These are phyloP conservation scores for Tagetes patula DNA, from an alignment of 129 eudicot species.

Conservation along the genomic window DNA sequence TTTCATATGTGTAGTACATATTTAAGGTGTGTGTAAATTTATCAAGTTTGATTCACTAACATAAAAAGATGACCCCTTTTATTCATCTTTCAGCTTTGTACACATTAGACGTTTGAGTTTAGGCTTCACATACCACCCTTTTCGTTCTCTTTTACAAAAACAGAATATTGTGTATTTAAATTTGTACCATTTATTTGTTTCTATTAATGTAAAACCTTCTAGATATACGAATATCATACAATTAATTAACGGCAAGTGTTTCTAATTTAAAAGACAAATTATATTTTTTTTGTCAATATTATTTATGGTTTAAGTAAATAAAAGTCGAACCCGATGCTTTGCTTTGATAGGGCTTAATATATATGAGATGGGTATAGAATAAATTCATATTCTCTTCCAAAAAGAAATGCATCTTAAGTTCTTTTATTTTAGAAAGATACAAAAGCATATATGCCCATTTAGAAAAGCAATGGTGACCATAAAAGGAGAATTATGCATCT, in stretches of 20 bases:
- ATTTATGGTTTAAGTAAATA: background rate
- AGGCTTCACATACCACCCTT: background rate
- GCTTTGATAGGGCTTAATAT: conserved; percentile 14
- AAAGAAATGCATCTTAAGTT: conserved; percentile 16
- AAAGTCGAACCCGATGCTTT: conserved; percentile 24
- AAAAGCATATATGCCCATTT: conserved; percentile 34
- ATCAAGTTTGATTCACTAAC: too few relatives aligned
- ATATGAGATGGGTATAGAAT: conserved; percentile 17
- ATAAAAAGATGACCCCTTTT: background rate
- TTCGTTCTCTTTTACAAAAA: background rate
- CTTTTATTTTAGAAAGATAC: background rate
- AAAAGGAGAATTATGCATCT: conserved; percentile 1
- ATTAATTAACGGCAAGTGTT: background rate
- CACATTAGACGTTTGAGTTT: background rate
- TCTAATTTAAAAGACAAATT: background rate
- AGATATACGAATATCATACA: background rate
- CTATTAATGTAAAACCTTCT: background rate
- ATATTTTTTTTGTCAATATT: conserved; percentile 5
- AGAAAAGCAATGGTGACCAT: conserved; percentile 31
- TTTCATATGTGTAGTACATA: too few relatives aligned
- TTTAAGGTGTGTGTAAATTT: too few relatives aligned
- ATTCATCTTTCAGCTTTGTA: background rate
- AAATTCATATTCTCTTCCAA: conserved; percentile 26
- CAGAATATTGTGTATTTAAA: background rate
- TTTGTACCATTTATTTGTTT: background rate